These are phyloP conservation scores for Termitomyces titanicus DNA, from an alignment of 768 basidiomycete genomes.

Conservation along the genomic window DNA sequence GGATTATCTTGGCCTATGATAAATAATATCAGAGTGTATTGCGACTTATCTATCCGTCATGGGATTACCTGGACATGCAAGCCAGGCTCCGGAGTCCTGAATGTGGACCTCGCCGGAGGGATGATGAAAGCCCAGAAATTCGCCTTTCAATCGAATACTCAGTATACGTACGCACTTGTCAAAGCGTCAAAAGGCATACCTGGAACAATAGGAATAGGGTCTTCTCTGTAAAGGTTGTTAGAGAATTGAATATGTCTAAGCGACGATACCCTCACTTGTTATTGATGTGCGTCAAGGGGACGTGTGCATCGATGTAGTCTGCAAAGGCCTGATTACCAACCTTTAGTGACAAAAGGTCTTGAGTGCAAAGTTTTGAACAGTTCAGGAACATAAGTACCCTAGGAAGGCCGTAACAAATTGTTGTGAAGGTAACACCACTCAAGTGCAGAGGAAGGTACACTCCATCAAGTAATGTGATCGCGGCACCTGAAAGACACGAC, in stretches of 20 bases:
- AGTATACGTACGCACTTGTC: too few relatives aligned
- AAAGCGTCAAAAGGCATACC: not conserved
- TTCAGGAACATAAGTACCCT: slow-evolving; percentile 8
- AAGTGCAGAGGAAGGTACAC: slow-evolving; percentile 39
- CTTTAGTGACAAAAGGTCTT: slow-evolving; percentile 14
- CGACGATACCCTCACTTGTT: slow-evolving; percentile 39
- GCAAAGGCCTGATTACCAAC: slow-evolving; percentile 56
- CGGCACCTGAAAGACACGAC: slow-evolving; percentile 25
- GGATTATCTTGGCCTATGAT: slow-evolving; percentile 55
- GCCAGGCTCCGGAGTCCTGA: slow-evolving; percentile 14
- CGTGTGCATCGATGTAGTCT: slow-evolving; percentile 43
- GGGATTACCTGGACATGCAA: slow-evolving; percentile 15
- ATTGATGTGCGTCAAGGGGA: slow-evolving; percentile 43
- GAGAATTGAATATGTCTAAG: not conserved
- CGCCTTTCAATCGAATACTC: slow-evolving; percentile 11
- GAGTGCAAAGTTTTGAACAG: not conserved
- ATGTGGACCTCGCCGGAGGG: slow-evolving; percentile 28
- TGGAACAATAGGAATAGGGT: slow-evolving; percentile 30
- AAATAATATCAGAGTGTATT: not conserved
- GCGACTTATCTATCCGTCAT: not conserved
- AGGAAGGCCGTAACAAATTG: slow-evolving; percentile 18
- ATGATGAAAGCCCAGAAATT: slow-evolving; percentile 34
- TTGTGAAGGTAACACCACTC: slow-evolving; percentile 9
- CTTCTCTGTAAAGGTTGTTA: slow-evolving; percentile 15
- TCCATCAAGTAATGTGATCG: slow-evolving; percentile 35